Conservation (phyloP, 2,329 filamentous ascomycete genomes). For the Pseudonectria foliicola region DNA sequence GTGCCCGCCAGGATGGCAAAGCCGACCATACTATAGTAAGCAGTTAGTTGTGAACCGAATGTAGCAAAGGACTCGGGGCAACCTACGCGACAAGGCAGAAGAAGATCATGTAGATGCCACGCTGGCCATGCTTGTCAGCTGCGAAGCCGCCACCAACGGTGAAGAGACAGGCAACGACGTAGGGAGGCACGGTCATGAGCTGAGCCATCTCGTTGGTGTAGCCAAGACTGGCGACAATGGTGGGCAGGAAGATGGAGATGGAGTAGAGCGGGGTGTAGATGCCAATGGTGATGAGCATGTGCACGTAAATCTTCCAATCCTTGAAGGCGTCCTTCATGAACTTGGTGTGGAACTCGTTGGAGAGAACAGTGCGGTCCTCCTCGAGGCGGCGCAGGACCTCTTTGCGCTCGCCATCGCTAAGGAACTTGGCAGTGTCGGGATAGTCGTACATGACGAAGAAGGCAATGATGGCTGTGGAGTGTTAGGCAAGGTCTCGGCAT, state of each 20-base stretch:
- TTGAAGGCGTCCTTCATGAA: conserved; percentile 49
- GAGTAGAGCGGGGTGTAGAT: conserved; percentile 36
- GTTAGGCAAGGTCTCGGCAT: conserved; percentile 1
- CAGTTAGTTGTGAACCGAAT: conserved; percentile 9
- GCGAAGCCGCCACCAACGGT: conserved; percentile 34
- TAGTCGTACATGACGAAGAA: conserved; percentile 54
- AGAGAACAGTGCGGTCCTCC: conserved; percentile 37
- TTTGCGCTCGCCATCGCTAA: conserved; percentile 34
- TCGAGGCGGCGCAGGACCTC: conserved; percentile 37
- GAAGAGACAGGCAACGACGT: conserved; percentile 30
- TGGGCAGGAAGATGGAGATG: conserved; percentile 31
- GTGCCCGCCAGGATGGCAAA: conserved; percentile 26
- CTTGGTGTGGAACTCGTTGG: conserved; percentile 51
- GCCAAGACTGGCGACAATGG: conserved; percentile 29
- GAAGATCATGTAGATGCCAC: conserved; percentile 31
- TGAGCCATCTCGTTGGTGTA: conserved; percentile 31
- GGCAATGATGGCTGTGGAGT: conserved; percentile 33
- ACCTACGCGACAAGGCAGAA: conserved; percentile 30
- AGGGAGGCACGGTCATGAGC: conserved; percentile 33
- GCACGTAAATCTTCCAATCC: conserved; percentile 49
- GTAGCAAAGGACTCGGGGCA: neutral
- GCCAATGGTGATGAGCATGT: conserved; percentile 58
- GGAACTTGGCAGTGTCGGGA: conserved; percentile 44
- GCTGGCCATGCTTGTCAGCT: conserved; percentile 31
- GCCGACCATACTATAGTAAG: conserved; percentile 21